Conservation (phyloP, 345 rosid species). For the Cardiospermum halicacabum region DNA sequence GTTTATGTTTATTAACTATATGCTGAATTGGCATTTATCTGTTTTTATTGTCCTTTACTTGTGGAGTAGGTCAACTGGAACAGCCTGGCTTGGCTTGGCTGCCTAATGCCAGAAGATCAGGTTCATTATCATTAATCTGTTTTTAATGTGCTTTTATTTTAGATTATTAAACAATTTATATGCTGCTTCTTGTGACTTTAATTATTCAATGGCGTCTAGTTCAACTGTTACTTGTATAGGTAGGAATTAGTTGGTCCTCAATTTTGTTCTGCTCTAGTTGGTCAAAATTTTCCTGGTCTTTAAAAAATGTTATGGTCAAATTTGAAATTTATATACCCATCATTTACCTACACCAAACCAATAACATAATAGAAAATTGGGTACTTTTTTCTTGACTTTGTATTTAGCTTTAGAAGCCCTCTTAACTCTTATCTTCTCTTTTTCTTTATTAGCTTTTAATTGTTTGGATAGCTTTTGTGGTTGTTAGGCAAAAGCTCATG, state of each 20-base stretch:
- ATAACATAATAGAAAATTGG: too few relatives aligned
- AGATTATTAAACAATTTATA: not conserved
- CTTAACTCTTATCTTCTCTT: too few relatives aligned
- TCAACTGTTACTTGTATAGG: not conserved
- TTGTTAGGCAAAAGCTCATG: not conserved
- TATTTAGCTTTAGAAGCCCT: too few relatives aligned
- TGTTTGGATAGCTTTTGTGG: too few relatives aligned
- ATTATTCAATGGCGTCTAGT: not conserved
- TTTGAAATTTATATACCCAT: too few relatives aligned
- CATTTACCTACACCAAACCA: too few relatives aligned
- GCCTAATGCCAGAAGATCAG: constrained; percentile 4
- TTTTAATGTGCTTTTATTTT: not conserved
- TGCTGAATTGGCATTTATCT: not conserved
- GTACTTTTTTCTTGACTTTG: too few relatives aligned
- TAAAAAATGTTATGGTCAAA: too few relatives aligned
- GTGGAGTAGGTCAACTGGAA: constrained; percentile 3
- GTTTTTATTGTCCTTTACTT: not conserved
- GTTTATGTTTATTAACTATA: not conserved
- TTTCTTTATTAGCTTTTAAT: too few relatives aligned
- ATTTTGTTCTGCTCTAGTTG: not conserved
- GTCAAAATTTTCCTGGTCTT: not conserved
- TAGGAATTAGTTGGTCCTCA: not conserved
- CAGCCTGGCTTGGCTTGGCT: too few relatives aligned
- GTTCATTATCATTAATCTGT: not conserved
- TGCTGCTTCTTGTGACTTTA: not conserved